Evolutionary conservation across 768 basidiomycete genomes (phyloP).

Genomic region (Astraeus odoratus): DNA sequence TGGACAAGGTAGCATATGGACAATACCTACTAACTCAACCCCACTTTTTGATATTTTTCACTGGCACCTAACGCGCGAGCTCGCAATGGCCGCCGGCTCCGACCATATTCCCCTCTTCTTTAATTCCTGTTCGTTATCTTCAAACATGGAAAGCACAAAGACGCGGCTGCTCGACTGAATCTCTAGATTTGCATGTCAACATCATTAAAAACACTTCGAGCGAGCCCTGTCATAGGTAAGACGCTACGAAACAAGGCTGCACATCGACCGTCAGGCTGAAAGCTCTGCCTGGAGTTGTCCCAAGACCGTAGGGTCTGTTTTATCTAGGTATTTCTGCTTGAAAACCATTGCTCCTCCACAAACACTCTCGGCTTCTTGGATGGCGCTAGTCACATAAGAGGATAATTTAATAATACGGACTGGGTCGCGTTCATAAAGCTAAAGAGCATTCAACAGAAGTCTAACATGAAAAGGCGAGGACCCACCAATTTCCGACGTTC

Average conservation of each 20-base stretch:
- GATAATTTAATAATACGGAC: slow-evolving; percentile 64
- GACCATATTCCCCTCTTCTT: no score
- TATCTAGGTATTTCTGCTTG: slow-evolving; percentile 50
- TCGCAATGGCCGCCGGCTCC: no score
- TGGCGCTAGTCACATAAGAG: slow-evolving; percentile 45
- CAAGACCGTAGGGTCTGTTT: slow-evolving; percentile 68
- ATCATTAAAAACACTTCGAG: no score
- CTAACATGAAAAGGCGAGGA: slow-evolving; percentile 4
- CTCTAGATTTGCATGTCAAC: no score
- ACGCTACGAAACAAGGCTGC: neutral
- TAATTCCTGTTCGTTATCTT: no score
- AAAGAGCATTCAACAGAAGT: slow-evolving; percentile 8
- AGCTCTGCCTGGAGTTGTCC: slow-evolving; percentile 60
- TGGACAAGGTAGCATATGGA: no score
- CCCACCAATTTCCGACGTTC: slow-evolving; percentile 66
- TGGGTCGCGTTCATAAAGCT: slow-evolving; percentile 69
- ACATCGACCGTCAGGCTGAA: slow-evolving; percentile 4
- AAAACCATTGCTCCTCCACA: slow-evolving; percentile 57
- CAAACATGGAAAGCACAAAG: no score
- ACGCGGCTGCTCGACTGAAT: no score
- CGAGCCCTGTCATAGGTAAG: neutral
- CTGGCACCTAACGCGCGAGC: no score
- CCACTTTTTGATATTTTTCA: no score
- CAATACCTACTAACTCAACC: no score
- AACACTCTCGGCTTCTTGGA: slow-evolving; percentile 57